phyloP scores from a whole-genome alignment of 2,329 filamentous ascomycete genomes.

The Aureobasidium musti region DNA sequence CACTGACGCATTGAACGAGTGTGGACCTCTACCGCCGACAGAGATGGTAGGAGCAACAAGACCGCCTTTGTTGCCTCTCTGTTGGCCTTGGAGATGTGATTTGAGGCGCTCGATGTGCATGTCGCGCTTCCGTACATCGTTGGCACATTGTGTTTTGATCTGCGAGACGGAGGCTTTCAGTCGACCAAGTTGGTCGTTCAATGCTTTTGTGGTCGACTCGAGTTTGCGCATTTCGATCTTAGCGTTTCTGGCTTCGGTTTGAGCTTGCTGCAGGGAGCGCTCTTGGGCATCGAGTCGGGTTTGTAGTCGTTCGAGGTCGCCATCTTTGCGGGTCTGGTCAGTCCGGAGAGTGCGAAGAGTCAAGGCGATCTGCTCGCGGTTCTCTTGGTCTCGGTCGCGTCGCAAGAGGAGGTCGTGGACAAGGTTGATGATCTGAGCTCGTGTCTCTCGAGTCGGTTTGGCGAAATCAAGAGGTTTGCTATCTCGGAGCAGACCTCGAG shows the following conservation, averaged over 20 bases:
- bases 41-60: conserved; percentile 52
- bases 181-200: conserved; percentile 80
- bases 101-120: conserved; percentile 86
- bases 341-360: conserved; percentile 75
- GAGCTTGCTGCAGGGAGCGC: conserved; percentile 70
- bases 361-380: conserved; percentile 77
- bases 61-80: conserved; percentile 50
- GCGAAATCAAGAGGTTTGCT: conserved; percentile 78
- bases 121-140: conserved; percentile 87
- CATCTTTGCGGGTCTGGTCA: conserved; percentile 71
- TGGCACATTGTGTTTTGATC: conserved; percentile 81
- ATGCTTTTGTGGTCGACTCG: conserved; percentile 69
- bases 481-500: conserved; percentile 62
- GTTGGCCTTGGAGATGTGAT: conserved; percentile 72
- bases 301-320: conserved; percentile 57
- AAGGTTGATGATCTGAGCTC: conserved; percentile 85
- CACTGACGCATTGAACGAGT: conserved; percentile 50
- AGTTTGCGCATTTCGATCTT: conserved; percentile 81
- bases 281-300: conserved; percentile 57
- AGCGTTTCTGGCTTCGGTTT: conserved; percentile 69
- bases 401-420: conserved; percentile 91
- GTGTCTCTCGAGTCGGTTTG: conserved; percentile 66
- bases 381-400: conserved; percentile 89
- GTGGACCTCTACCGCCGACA: conserved; percentile 53
- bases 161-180: conserved; percentile 80